Percentiles rank a stretch among this genome's conserved stretches.
phyloP scores from a whole-genome alignment of 2,329 filamentous ascomycete species.

The Sclerotinia trifoliorum region DNA sequence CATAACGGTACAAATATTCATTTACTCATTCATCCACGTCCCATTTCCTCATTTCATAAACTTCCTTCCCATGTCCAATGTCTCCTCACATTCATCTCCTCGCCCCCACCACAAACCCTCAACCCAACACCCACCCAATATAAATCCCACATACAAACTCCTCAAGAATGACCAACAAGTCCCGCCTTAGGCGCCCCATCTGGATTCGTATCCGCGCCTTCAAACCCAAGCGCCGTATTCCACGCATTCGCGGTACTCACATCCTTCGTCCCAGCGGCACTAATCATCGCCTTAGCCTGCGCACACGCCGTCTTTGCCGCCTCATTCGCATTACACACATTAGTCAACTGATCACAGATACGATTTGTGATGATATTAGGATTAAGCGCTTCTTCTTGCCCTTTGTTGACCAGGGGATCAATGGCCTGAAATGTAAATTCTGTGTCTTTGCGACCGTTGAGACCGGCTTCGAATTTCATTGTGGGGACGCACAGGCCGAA shows the following conservation, averaged over 20 bases:
- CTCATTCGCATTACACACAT: conserved; percentile 62
- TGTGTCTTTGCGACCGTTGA: conserved; percentile 49
- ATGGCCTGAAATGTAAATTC: conserved; percentile 69
- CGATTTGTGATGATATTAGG: conserved; percentile 73
- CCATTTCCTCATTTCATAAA: not conserved
- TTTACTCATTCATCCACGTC: not conserved
- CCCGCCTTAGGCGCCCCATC: conserved; percentile 38
- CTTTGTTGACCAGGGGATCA: conserved; percentile 58
- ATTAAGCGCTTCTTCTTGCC: conserved; percentile 67
- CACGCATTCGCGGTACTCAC: conserved; percentile 49
- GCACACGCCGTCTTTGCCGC: conserved; percentile 56
- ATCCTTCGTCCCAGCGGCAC: conserved; percentile 50
- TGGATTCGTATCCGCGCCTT: conserved; percentile 36
- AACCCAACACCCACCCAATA: not conserved
- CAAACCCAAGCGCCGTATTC: conserved; percentile 43
- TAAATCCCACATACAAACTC: not conserved
- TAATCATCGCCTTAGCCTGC: conserved; percentile 53
- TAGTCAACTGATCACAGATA: conserved; percentile 66
- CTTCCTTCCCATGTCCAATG: not conserved
- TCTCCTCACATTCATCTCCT: not conserved
- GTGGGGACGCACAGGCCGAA: conserved; percentile 52
- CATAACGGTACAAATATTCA: no score
- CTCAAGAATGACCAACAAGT: conserved; percentile 36
- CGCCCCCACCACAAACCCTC: not conserved
- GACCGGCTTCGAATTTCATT: conserved; percentile 57